phyloP scores from a whole-genome alignment of 1,284 basidiomycete species.

The Binderoboletus segoi region DNA sequence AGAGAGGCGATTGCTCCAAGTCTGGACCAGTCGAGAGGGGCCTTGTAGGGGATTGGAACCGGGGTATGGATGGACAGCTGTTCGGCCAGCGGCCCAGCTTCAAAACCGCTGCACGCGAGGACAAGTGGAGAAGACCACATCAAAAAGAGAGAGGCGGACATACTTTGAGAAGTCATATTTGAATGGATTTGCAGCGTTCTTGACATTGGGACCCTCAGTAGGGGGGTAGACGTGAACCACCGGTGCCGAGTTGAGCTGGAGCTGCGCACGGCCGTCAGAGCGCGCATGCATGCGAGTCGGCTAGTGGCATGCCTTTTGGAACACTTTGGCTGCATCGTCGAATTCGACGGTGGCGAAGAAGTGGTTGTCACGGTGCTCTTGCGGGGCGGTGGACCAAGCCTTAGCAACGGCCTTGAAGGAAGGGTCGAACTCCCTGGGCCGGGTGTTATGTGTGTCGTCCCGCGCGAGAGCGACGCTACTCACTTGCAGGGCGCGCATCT shows the following conservation, averaged over 20 bases:
- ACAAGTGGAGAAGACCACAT: conserved; percentile 8
- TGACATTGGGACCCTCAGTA: conserved; percentile 65
- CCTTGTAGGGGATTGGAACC: conserved; percentile 70
- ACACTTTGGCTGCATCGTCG: conserved; percentile 70
- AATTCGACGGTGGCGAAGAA: conserved; percentile 95
- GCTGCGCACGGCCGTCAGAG: conserved; percentile 31
- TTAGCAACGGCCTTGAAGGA: conserved; percentile 78
- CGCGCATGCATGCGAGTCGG: neutral
- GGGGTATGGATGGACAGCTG: conserved; percentile 76
- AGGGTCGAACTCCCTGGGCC: conserved; percentile 78
- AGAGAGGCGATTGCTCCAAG: conserved; percentile 48
- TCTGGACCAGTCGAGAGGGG: conserved; percentile 70
- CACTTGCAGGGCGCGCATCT: conserved; percentile 83
- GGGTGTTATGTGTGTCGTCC: neutral
- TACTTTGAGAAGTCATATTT: conserved; percentile 83
- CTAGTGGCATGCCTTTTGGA: conserved; percentile 67
- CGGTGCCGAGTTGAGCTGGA: conserved; percentile 80
- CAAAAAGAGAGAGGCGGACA: conserved; percentile 18
- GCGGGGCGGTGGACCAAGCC: conserved; percentile 70
- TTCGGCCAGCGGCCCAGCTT: conserved; percentile 73
- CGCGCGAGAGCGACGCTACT: conserved; percentile 9
- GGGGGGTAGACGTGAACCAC: conserved; percentile 80
- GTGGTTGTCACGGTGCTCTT: conserved; percentile 70
- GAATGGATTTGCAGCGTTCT: conserved; percentile 55
- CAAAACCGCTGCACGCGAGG: conserved; percentile 70